Evolutionary conservation across 2,329 filamentous ascomycete species (phyloP), one percentile per base, ranked within the genome.

Genomic region (Colletotrichum siamense): DNA sequence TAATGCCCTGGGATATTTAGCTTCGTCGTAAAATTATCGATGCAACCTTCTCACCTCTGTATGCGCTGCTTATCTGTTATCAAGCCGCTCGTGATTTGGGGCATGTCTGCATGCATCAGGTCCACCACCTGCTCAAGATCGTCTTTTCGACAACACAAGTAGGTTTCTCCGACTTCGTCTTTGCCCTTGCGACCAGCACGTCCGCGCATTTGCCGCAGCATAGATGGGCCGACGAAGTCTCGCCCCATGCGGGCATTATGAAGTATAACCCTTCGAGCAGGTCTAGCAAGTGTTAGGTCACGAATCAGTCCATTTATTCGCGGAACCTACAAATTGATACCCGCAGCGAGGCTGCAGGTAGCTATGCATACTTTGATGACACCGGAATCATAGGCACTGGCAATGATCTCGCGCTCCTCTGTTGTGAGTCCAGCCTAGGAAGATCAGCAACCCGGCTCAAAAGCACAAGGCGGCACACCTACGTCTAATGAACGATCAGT

Each of bases 191-290:
- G 90, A 8, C 94, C 94, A 24, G 94, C 94, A 76, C 94, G 90
- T 4, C 94, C 94, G 81, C 94, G 91, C 94, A 96, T 96, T 84
- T 96, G 94, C 65, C 94, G 91, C 83, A 96, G 87, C 92, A 96
- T 94, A 6, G 94, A 92, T 15, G 94, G 94, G 0, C 94, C 94
- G n/a, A 96, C 91, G 64, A 95, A 86, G 62, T 95, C 94, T 69
- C 93, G 89, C 1, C 94, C 94, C 93, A 96, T 95, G 55, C 93
- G 90, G 34, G 93, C 94, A 77, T 92, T 93, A 81, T 95, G 94
- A 30, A 95, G 88, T 75, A 96, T 95, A 1, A 96, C 94, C 78
- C 94, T 88, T 69, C 94, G 88, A 9, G 94, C 94, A 16, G 90
- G 90, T 16, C 86, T 87, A 30, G 3, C 22, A 61, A 5, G 28